Percentiles rank a stretch among this genome's conserved stretches.
Conservation (phyloP, 306 rosid genomes). For the Gynostemma pentaphyllum region DNA sequence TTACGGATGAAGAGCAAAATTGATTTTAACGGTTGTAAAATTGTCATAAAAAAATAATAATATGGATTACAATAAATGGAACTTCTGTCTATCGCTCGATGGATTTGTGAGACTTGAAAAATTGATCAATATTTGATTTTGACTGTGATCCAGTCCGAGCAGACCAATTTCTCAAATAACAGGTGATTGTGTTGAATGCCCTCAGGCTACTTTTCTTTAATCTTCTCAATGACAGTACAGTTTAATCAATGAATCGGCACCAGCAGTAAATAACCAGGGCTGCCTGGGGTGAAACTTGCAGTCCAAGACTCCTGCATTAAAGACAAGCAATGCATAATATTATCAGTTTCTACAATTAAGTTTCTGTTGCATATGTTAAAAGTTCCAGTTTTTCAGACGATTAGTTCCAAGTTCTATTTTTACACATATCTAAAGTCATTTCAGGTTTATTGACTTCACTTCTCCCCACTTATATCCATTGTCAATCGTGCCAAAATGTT, state of each 20-base stretch:
- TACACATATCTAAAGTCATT: too few species aligned
- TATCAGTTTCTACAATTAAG: neutral
- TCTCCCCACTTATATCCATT: too few species aligned
- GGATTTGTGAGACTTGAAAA: neutral
- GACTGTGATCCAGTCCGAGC: neutral
- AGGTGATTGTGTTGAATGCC: too few species aligned
- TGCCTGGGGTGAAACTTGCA: constrained; percentile 92
- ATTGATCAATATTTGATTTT: neutral
- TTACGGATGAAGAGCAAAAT: neutral
- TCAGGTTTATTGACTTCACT: too few species aligned
- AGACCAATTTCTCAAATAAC: neutral
- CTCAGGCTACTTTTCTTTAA: neutral
- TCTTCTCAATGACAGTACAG: constrained; percentile 51
- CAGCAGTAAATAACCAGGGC: constrained; percentile 89
- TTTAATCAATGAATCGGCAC: constrained; percentile 71
- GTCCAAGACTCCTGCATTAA: constrained; percentile 71
- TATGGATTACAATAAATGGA: neutral
- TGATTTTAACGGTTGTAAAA: neutral
- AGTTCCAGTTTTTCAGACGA: too few species aligned
- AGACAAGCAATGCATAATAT: neutral
- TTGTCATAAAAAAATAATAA: neutral
- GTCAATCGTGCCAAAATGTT: too few species aligned
- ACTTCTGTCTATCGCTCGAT: neutral
- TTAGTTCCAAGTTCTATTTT: too few species aligned
- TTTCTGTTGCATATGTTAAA: too few species aligned